phyloP scores from a whole-genome alignment of 108 stramenopile genomes.

The Nitzschia sp. region DNA sequence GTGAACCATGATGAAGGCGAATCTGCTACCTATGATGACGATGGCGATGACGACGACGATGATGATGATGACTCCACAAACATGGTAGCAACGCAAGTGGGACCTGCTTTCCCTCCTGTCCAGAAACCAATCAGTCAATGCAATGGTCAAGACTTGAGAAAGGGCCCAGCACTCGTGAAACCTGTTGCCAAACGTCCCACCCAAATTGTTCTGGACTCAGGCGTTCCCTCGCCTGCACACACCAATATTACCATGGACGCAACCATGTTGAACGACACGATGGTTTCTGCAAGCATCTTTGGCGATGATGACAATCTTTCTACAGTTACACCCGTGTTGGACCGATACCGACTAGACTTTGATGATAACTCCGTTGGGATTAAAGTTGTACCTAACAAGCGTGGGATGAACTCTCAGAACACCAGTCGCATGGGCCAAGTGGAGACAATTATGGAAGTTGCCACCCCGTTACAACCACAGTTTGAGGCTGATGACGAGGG shows the following conservation, averaged over 20 bases:
- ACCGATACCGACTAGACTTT: constrained; percentile 44
- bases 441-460: background rate
- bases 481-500: constrained; percentile 1
- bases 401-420: constrained; percentile 7
- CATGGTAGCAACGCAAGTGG: constrained; percentile 33
- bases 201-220: constrained; percentile 23
- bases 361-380: constrained; percentile 41
- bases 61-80: constrained; percentile 28
- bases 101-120: background rate
- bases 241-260: constrained; percentile 47
- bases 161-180: background rate
- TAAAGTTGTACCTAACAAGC: constrained; percentile 53
- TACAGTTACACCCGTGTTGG: constrained; percentile 44
- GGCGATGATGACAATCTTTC: constrained; percentile 33
- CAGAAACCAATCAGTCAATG: too few species aligned
- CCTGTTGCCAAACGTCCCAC: constrained; percentile 17
- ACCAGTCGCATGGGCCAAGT: background rate
- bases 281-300: constrained; percentile 6
- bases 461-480: background rate
- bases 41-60: background rate
- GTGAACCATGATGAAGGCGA: constrained; percentile 9
- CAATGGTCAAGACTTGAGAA: background rate
- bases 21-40: background rate
- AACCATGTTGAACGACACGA: constrained; percentile 37
- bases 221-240: constrained; percentile 29